phyloP scores from a whole-genome alignment of 2,329 filamentous ascomycete species.

The Hyphodiscus sp. region DNA sequence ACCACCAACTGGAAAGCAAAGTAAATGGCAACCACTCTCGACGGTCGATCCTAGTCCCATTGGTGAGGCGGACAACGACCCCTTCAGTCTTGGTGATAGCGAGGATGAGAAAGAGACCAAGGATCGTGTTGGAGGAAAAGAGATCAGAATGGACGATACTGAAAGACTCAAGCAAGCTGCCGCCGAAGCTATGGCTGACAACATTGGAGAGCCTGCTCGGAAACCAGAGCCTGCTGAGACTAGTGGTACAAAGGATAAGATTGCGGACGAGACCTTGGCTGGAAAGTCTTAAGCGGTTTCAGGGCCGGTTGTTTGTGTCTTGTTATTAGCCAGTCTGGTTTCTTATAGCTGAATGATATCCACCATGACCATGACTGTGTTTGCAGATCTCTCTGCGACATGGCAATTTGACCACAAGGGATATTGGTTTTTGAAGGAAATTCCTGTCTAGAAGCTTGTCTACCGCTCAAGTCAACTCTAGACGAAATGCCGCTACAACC shows the following conservation, averaged over 20 bases:
- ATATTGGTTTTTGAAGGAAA: neutral
- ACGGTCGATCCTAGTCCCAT: slow-evolving; percentile 79
- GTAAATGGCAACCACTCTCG: slow-evolving; percentile 96
- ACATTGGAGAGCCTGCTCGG: slow-evolving; percentile 27
- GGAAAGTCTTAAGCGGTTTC: slow-evolving; percentile 18
- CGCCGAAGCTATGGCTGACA: slow-evolving; percentile 38
- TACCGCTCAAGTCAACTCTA: no score
- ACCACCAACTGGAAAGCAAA: slow-evolving; percentile 56
- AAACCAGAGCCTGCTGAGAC: slow-evolving; percentile 28
- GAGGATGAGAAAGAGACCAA: slow-evolving; percentile 84
- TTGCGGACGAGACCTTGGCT: slow-evolving; percentile 24
- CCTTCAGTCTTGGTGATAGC: slow-evolving; percentile 92
- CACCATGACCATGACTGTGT: neutral
- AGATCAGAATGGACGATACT: slow-evolving; percentile 47
- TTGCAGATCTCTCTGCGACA: neutral
- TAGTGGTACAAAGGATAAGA: slow-evolving; percentile 26
- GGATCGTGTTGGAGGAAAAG: slow-evolving; percentile 40
- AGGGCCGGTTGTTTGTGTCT: neutral
- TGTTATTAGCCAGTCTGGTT: neutral
- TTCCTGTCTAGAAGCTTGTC: neutral
- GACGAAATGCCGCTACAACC: no score
- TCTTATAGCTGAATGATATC: slow-evolving; percentile 1
- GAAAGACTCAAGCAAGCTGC: slow-evolving; percentile 62
- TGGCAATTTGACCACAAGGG: neutral
- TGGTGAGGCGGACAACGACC: slow-evolving; percentile 81